phyloP scores from a whole-genome alignment of 1,284 basidiomycete species.

The Chalciporus sp. region DNA sequence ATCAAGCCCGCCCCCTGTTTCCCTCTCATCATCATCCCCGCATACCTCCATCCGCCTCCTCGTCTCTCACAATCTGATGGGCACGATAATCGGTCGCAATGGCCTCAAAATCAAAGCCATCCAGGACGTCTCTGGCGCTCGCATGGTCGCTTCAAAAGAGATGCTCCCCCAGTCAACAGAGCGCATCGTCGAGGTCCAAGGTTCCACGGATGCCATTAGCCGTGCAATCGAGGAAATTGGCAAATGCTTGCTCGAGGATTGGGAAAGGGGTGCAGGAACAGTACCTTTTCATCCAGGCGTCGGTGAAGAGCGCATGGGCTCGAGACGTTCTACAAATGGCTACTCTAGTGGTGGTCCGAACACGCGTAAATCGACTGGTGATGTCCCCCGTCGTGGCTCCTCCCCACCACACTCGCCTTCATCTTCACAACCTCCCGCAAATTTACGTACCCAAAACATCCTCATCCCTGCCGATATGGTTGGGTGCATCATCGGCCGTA shows the following conservation, averaged over 20 bases:
- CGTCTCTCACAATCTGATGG: conserved; percentile 99
- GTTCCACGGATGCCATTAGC: conserved; percentile 87
- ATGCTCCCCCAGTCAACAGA: conserved; percentile 99
- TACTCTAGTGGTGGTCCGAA: conserved; percentile 44
- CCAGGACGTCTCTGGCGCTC: conserved; percentile 94
- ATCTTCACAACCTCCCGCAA: conserved; percentile 59
- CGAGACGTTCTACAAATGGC: conserved; percentile 48
- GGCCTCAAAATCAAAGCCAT: conserved; percentile 99
- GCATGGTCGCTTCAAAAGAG: conserved; percentile 98
- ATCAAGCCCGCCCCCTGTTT: conserved; percentile 68
- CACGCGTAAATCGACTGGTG: conserved; percentile 63
- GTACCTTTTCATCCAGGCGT: conserved; percentile 94
- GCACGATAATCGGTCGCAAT: conserved; percentile 95
- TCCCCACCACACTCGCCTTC: conserved; percentile 58
- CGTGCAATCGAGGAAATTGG: conserved; percentile 94
- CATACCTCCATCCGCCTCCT: conserved; percentile 93
- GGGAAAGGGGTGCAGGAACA: conserved; percentile 91
- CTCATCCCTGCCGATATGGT: conserved; percentile 99
- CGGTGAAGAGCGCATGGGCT: conserved; percentile 69
- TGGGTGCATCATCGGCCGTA: conserved; percentile 95
- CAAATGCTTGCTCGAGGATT: conserved; percentile 94
- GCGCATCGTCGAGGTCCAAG: conserved; percentile 96
- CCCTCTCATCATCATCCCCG: conserved; percentile 62
- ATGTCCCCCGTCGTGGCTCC: conserved; percentile 44
- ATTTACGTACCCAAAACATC: conserved; percentile 97